phyloP scores from a whole-genome alignment of 441 rosid species.

The Pelargonium australe region DNA sequence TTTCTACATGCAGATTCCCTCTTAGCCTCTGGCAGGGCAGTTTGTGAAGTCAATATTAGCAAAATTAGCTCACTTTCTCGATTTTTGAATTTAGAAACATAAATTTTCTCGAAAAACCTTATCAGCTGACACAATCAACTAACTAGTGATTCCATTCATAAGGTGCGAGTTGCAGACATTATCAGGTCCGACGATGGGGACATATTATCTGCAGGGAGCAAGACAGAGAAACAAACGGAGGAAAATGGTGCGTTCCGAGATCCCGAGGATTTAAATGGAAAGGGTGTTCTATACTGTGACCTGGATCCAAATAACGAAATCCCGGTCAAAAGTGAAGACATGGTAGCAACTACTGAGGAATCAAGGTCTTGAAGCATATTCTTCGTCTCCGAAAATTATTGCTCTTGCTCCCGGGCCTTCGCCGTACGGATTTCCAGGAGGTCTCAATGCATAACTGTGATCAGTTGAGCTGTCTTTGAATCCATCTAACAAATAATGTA shows the following conservation, averaged over 20 bases:
- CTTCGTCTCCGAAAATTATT: neutral
- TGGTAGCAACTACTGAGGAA: neutral
- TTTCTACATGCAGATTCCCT: too few species aligned
- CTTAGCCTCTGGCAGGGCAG: neutral
- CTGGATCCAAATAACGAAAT: constrained; percentile 30
- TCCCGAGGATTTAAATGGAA: constrained; percentile 30
- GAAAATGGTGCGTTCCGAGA: constrained; percentile 15
- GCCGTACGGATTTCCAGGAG: neutral
- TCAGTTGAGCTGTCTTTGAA: neutral
- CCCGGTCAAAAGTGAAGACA: constrained; percentile 28
- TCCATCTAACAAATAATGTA: too few species aligned
- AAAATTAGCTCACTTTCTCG: too few species aligned
- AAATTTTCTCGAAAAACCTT: neutral
- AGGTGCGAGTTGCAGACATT: constrained; percentile 37
- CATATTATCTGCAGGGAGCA: constrained; percentile 20
- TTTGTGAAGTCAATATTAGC: too few species aligned
- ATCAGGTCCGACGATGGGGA: constrained; percentile 21
- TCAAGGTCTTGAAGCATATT: neutral
- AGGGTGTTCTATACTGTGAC: constrained; percentile 37
- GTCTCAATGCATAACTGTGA: neutral
- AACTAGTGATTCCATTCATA: constrained; percentile 9
- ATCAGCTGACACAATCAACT: neutral
- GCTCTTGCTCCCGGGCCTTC: neutral
- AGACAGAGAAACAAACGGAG: constrained; percentile 23
- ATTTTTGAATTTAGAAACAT: too few species aligned